phyloP scores from a whole-genome alignment of 768 basidiomycete species.

The Lentinula detonsa region DNA sequence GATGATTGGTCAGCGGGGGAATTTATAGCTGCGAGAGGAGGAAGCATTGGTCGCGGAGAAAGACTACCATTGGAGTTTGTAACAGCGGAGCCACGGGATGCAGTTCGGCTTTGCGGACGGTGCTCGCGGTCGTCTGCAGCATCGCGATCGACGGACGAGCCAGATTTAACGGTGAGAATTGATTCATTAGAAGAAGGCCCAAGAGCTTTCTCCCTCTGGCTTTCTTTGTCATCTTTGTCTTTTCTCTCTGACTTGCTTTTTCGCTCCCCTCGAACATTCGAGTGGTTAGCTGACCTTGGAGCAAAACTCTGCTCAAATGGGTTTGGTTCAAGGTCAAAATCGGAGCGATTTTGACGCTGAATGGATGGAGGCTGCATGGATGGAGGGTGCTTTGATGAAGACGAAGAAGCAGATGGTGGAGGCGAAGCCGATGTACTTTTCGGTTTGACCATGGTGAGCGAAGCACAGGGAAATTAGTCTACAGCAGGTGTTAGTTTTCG shows the following conservation, averaged over 20 bases:
- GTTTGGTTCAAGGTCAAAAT: conserved; percentile 79
- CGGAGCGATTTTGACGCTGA: conserved; percentile 47
- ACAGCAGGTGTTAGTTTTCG: neutral
- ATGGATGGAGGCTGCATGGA: conserved; percentile 22
- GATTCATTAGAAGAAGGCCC: conserved; percentile 25
- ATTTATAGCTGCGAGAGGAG: conserved; percentile 74
- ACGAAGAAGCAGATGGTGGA: neutral
- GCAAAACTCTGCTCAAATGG: conserved; percentile 93
- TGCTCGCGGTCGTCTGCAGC: neutral
- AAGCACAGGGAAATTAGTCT: neutral
- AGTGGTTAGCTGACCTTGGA: conserved; percentile 32
- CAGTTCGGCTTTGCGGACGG: conserved; percentile 14
- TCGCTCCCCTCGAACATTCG: conserved; percentile 41
- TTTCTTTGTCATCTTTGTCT: neutral
- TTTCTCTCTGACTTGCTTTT: conserved; percentile 16
- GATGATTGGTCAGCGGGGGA: conserved; percentile 57
- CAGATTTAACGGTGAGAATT: conserved; percentile 20
- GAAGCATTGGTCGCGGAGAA: conserved; percentile 63
- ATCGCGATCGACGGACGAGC: neutral
- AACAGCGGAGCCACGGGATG: conserved; percentile 30
- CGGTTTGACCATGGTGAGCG: neutral
- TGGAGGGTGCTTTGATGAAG: neutral
- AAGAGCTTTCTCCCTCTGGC: conserved; percentile 5
- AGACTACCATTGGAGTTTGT: neutral
- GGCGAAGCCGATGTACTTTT: neutral